These are phyloP conservation scores for Podospora didyma DNA, from an alignment of 495 filamentous ascomycete species.

Conservation along the genomic window DNA sequence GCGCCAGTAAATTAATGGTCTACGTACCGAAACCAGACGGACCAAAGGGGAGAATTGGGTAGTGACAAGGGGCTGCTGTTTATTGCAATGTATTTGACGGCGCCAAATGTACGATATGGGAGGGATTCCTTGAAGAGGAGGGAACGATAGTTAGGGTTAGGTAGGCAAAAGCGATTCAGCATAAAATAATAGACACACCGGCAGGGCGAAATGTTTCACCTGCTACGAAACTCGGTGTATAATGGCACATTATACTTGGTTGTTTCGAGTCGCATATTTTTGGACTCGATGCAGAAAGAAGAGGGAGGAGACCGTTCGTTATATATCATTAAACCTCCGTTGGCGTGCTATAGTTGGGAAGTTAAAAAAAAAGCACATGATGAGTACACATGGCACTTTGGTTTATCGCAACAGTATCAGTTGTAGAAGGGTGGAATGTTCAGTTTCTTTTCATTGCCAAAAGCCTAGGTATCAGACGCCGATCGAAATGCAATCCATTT, in stretches of 20 bases:
- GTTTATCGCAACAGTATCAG: background rate
- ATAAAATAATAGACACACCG: background rate
- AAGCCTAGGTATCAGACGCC: slow-evolving; percentile 34
- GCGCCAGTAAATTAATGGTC: background rate
- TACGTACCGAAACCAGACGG: background rate
- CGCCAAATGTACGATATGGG: too few species aligned
- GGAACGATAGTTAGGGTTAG: background rate
- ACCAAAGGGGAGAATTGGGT: background rate
- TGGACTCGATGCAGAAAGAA: too few species aligned
- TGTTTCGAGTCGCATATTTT: too few species aligned
- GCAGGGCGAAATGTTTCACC: background rate
- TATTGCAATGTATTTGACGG: too few species aligned
- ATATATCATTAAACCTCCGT: too few species aligned
- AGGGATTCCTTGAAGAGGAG: background rate
- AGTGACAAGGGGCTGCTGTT: too few species aligned
- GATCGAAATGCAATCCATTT: slow-evolving; percentile 31
- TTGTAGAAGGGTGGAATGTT: slow-evolving; percentile 31
- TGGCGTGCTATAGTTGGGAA: too few species aligned
- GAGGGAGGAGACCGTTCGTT: too few species aligned
- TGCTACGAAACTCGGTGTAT: too few species aligned
- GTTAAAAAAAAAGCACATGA: too few species aligned
- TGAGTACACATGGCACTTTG: too few species aligned
- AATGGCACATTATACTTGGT: too few species aligned
- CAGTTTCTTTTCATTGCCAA: slow-evolving; percentile 31
- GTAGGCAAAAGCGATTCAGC: background rate